Base-by-base conservation (phyloP, 805 yeast genomes). In the Wickerhamomyces alni region DNA sequence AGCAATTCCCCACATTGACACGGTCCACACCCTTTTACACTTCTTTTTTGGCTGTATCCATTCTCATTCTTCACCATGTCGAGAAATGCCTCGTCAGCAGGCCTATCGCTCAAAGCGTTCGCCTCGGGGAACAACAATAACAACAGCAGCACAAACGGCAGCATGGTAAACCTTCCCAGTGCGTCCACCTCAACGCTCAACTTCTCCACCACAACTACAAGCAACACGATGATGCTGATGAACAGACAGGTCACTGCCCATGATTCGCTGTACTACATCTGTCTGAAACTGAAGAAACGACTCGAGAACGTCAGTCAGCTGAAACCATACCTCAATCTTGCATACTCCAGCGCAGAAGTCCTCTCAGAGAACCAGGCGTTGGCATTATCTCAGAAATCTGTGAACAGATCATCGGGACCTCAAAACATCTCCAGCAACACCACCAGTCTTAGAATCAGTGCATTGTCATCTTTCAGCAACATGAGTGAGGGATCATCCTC, bases 311-410 rank as follows among this genome's bases (percentile, higher is more conserved):
- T 84, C 17, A 77, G 83, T 0, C 88, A 82, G 16, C 70, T 87
- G 71, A 73, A 71, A 28, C 82, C 88, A 30, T 83, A 77, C 57
- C 55, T 85, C 42, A 72, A 73, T 39, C 63, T 77, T 28, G 89
- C 91, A 2, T 74, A 72, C 56, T 66, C 74, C 11, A 68, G 79
- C 12, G 84, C 88, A 7, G 89, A 83, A 54, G 75, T 72, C 26
- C 64, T 77, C 36, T 75, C 85, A 34, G 91, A 83, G 54, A 82
- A 80, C 50, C 93, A 84, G 61, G 85, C 88, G 1, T 61, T 66
- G 30, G 43, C 63, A 5, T 42, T 67, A n/a, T 65, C 72, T 4
- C 72, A 67, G 44, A 64, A 61, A 37, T 59, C 46, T 5, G 29
- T 40, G 15, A 21, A 11, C 3, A 25, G 35, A 1, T 36, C 43